Percentiles rank a stretch among this genome's conserved stretches.
These are phyloP conservation scores for Leccinum barrowsii DNA, from an alignment of 768 basidiomycete species.

Conservation along the genomic window DNA sequence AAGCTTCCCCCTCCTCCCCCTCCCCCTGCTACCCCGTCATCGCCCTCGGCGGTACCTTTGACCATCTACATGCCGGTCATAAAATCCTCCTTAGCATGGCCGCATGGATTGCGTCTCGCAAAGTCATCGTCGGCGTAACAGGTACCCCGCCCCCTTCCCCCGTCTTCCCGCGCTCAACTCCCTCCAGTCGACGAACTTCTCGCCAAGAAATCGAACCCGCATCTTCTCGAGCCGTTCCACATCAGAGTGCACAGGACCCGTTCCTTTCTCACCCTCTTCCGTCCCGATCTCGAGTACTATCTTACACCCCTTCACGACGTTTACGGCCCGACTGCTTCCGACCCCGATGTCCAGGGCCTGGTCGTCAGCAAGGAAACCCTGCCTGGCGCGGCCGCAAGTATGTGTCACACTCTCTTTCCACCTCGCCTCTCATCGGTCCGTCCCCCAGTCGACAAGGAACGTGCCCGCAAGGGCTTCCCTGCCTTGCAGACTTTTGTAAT, in stretches of 20 bases:
- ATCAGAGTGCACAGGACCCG: conserved; percentile 55
- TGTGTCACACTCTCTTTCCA: conserved; percentile 10
- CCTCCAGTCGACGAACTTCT: conserved; percentile 65
- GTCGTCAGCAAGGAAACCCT: conserved; percentile 91
- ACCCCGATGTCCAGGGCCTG: conserved; percentile 85
- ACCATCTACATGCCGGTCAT: conserved; percentile 96
- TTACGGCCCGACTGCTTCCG: conserved; percentile 87
- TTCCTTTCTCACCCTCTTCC: conserved; percentile 69
- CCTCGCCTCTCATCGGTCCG: neutral
- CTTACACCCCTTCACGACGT: conserved; percentile 79
- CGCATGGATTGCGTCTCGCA: conserved; percentile 72
- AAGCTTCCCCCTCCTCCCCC: neutral
- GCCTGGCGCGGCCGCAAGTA: conserved; percentile 69
- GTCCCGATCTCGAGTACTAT: conserved; percentile 60
- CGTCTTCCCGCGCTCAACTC: conserved; percentile 9
- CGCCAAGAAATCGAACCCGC: conserved; percentile 63
- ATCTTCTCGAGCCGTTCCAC: conserved; percentile 61
- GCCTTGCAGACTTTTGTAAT: conserved; percentile 71
- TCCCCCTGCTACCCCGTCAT: conserved; percentile 54
- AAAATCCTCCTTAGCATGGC: conserved; percentile 95
- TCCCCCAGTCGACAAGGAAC: conserved; percentile 57
- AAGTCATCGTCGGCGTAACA: conserved; percentile 88
- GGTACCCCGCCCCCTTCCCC: conserved; percentile 40
- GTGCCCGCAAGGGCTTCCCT: conserved; percentile 54
- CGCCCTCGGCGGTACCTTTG: conserved; percentile 95